Evolutionary conservation across 2,329 filamentous ascomycete genomes (phyloP).

Genomic region (Fusarium caatingaense): DNA sequence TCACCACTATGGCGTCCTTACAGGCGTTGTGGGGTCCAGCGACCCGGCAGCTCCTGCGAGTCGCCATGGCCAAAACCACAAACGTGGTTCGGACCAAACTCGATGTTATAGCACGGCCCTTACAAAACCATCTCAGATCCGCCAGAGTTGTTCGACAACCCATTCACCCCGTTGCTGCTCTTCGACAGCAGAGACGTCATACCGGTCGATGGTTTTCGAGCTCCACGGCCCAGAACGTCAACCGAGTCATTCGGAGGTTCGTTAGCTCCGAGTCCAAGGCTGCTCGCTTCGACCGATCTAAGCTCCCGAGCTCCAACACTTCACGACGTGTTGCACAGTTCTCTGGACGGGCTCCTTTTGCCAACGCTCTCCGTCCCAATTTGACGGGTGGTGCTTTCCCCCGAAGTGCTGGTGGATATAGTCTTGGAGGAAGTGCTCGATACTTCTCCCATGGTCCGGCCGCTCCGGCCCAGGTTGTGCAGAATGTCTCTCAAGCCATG

Average conservation of each 20-base stretch:
- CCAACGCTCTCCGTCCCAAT: slow-evolving; percentile 88
- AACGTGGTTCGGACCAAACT: slow-evolving; percentile 64
- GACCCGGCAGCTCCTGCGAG: slow-evolving; percentile 66
- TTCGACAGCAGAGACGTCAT: slow-evolving; percentile 60
- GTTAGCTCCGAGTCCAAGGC: slow-evolving; percentile 57
- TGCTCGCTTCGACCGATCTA: slow-evolving; percentile 59
- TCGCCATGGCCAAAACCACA: slow-evolving; percentile 62
- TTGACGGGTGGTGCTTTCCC: slow-evolving; percentile 88
- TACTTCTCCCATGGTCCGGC: slow-evolving; percentile 93
- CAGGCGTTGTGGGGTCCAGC: slow-evolving; percentile 69
- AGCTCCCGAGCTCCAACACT: slow-evolving; percentile 61
- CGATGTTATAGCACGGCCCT: slow-evolving; percentile 56
- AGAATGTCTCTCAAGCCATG: slow-evolving; percentile 94
- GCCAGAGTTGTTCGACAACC: slow-evolving; percentile 59
- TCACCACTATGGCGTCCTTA: slow-evolving; percentile 65
- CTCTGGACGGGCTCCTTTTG: slow-evolving; percentile 84
- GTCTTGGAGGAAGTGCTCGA: slow-evolving; percentile 76
- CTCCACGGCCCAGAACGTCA: slow-evolving; percentile 55
- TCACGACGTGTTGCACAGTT: slow-evolving; percentile 68
- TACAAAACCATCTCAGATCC: slow-evolving; percentile 58
- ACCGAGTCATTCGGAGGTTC: slow-evolving; percentile 62
- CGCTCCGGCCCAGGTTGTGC: slow-evolving; percentile 87
- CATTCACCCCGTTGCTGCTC: slow-evolving; percentile 64
- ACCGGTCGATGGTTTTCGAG: slow-evolving; percentile 61
- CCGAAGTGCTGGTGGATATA: slow-evolving; percentile 90